Evolutionary conservation across 2,329 filamentous ascomycete genomes (phyloP), one percentile per base, ranked within the genome.

Genomic region (Graphilbum ipis-grandicollis): DNA sequence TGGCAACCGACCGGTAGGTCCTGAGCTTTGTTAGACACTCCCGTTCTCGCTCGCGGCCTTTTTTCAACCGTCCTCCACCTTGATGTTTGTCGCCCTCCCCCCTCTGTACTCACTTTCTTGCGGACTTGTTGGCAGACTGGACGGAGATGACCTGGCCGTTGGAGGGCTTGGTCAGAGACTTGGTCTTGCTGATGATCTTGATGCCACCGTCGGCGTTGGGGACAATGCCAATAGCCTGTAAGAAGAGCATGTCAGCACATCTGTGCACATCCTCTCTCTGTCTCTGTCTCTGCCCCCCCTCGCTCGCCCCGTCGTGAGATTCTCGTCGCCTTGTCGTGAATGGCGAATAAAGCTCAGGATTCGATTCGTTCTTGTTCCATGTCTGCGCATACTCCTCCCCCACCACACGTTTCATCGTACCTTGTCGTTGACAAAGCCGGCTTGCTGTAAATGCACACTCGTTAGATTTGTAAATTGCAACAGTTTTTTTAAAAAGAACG

Each of bases 351-450:
- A n/a, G n/a, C n/a, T n/a, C n/a, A n/a, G n/a, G n/a, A n/a, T n/a
- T n/a, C n/a, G n/a, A n/a, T n/a, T n/a, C n/a, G n/a, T n/a, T n/a
- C n/a, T n/a, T n/a, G n/a, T n/a, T n/a, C n/a, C n/a, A n/a, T n/a
- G n/a, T n/a, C n/a, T n/a, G n/a, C n/a, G n/a, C n/a, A n/a, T n/a
- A n/a, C n/a, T n/a, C n/a, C n/a, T n/a, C n/a, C n/a, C n/a, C n/a
- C n/a, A n/a, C n/a, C n/a, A n/a, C n/a, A n/a, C n/a, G n/a, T n/a
- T n/a, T n/a, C 10, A 31, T 42, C 41, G 49, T 79, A 90, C 84
- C 81, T 93, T 90, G 60, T 78, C 73, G 70, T 93, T 93, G 63
- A 83, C 75, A 63, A 85, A 92, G 56, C 90, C 90, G 53, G 82
- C 82, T 63, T 93, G 74, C 83, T 92, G 56, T 44, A 33, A 21